Percentiles rank a stretch among this genome's conserved stretches.
Evolutionary conservation across 2,329 filamentous ascomycete genomes (phyloP).

Genomic region (Penicillium hordei): DNA sequence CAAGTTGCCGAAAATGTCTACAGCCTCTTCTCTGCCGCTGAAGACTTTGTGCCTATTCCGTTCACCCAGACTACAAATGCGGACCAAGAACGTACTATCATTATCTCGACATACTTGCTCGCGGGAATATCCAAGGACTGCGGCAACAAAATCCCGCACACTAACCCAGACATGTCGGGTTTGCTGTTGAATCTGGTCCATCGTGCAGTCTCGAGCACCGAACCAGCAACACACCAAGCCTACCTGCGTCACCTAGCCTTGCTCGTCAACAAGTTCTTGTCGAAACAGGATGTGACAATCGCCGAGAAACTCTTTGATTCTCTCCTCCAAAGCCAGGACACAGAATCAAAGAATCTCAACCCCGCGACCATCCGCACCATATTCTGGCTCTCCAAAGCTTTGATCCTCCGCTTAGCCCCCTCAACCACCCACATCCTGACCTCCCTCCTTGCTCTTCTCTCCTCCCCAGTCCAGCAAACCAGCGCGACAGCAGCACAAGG

Average conservation of each 20-base stretch:
- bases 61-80: slow-evolving; percentile 32
- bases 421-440: slow-evolving; percentile 53
- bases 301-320: slow-evolving; percentile 35
- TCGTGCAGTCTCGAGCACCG: slow-evolving; percentile 31
- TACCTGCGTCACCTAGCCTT: slow-evolving; percentile 45
- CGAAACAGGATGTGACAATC: slow-evolving; percentile 33
- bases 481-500: slow-evolving; percentile 56
- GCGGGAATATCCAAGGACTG: slow-evolving; percentile 51
- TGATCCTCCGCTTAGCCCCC: slow-evolving; percentile 55
- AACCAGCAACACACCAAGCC: slow-evolving; percentile 41
- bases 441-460: slow-evolving; percentile 49
- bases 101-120: slow-evolving; percentile 58
- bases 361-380: slow-evolving; percentile 53
- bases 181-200: slow-evolving; percentile 40
- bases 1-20: slow-evolving; percentile 56
- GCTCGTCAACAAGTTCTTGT: slow-evolving; percentile 44
- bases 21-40: slow-evolving; percentile 49
- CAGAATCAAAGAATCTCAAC: slow-evolving; percentile 27
- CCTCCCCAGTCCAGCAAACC: slow-evolving; percentile 46
- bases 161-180: slow-evolving; percentile 31
- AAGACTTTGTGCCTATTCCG: slow-evolving; percentile 38
- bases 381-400: slow-evolving; percentile 62
- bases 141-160: slow-evolving; percentile 30
- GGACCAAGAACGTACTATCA: slow-evolving; percentile 49
- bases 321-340: slow-evolving; percentile 26